These are phyloP conservation scores for Carex scoparia DNA, from an alignment of 176 grass and related monocot genomes.

Conservation along the genomic window DNA sequence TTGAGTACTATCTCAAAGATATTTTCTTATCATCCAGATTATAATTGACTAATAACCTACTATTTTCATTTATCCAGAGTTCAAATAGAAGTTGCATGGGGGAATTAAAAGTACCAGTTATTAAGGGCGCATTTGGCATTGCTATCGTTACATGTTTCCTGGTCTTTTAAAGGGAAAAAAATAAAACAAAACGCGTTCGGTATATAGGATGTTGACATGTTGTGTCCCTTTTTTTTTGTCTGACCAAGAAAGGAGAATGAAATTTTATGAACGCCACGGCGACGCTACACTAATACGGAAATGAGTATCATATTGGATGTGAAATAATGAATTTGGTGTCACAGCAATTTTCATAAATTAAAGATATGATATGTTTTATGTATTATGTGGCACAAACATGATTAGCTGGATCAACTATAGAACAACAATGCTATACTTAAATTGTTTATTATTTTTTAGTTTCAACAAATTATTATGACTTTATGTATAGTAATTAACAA, in stretches of 20 bases:
- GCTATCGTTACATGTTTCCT: neutral
- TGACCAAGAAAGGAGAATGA: neutral
- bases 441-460: too few relatives aligned
- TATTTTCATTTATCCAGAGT: slow-evolving; percentile 7
- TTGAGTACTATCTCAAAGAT: neutral
- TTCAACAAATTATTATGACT: too few relatives aligned
- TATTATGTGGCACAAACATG: neutral
- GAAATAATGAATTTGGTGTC: neutral
- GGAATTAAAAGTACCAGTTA: neutral
- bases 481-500: too few relatives aligned
- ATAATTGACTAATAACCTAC: slow-evolving; percentile 11
- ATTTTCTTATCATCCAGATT: neutral
- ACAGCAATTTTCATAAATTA: neutral
- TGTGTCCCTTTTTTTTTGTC: neutral
- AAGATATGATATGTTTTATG: neutral
- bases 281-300: neutral
- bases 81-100: slow-evolving; percentile 4
- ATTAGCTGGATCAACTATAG: neutral
- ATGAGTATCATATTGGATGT: neutral
- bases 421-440: neutral
- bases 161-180: neutral
- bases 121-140: neutral
- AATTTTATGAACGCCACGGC: neutral
- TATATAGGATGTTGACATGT: neutral
- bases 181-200: neutral